Conservation (phyloP, 2,329 filamentous ascomycete genomes). For the Xylaria sp. region DNA sequence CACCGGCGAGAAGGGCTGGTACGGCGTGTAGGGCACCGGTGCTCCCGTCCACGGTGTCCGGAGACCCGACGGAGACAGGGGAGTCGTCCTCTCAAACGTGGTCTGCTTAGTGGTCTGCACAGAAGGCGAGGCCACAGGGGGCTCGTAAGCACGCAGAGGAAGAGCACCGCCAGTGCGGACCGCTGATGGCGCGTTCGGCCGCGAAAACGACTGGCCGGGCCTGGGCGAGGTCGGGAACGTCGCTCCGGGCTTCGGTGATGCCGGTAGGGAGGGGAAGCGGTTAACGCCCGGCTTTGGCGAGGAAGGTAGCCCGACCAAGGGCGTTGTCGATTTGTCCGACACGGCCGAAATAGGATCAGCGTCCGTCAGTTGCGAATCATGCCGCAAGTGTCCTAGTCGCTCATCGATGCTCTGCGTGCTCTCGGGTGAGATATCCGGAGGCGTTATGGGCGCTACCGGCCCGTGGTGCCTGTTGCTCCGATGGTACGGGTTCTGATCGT, state of each 20-base stretch:
- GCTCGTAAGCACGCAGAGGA: constrained; percentile 65
- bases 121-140: constrained; percentile 55
- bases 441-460: constrained; percentile 48
- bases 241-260: constrained; percentile 40
- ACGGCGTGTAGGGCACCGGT: constrained; percentile 73
- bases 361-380: constrained; percentile 45
- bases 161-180: constrained; percentile 60
- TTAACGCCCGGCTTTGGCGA: constrained; percentile 46
- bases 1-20: constrained; percentile 76
- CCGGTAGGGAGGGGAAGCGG: constrained; percentile 40
- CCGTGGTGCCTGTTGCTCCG: constrained; percentile 34
- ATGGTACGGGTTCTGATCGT: constrained; percentile 46
- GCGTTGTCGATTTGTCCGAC: constrained; percentile 54
- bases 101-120: constrained; percentile 63
- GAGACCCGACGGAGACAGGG: constrained; percentile 58
- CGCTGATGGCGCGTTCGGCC: constrained; percentile 54
- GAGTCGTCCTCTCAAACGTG: constrained; percentile 60
- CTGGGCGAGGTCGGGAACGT: constrained; percentile 49
- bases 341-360: constrained; percentile 55
- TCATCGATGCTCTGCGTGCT: constrained; percentile 60
- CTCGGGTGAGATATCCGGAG: constrained; percentile 49
- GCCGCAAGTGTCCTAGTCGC: constrained; percentile 51
- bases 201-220: constrained; percentile 53
- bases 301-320: constrained; percentile 54
- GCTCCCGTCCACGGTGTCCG: constrained; percentile 65